These are phyloP conservation scores for Botrytis aclada DNA, from an alignment of 2,329 filamentous ascomycete genomes.

Conservation along the genomic window DNA sequence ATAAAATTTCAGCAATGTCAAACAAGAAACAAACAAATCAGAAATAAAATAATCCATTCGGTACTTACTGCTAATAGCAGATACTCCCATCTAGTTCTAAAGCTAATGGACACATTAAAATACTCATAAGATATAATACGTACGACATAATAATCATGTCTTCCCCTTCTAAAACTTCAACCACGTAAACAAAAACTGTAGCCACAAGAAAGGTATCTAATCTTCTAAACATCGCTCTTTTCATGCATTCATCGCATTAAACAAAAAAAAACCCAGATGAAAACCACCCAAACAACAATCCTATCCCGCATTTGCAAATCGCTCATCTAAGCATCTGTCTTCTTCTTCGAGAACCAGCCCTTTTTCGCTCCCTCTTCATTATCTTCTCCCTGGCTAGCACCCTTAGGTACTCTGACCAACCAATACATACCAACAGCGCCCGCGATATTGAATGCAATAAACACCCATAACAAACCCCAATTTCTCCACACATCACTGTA, in stretches of 20 bases:
- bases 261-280: not conserved
- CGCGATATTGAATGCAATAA: conserved; percentile 50
- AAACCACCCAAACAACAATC: not conserved
- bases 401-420: conserved; percentile 47
- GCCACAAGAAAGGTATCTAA: not conserved
- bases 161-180: not conserved
- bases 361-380: not conserved
- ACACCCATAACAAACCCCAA: conserved; percentile 53
- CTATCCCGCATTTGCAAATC: not conserved
- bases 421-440: conserved; percentile 54
- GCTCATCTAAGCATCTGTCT: not conserved
- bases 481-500: conserved; percentile 66
- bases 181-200: not conserved
- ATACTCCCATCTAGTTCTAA: not conserved
- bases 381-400: conserved; percentile 29
- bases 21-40: not conserved
- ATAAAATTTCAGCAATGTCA: not conserved
- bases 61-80: not conserved
- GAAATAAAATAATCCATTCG: not conserved
- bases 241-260: not conserved
- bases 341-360: conserved; percentile 15
- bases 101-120: not conserved
- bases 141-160: not conserved
- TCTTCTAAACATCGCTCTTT: not conserved
- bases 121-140: conserved; percentile 1